These are phyloP conservation scores for Cladorrhinum sp. DNA, from an alignment of 2,329 filamentous ascomycete species.

Conservation along the genomic window DNA sequence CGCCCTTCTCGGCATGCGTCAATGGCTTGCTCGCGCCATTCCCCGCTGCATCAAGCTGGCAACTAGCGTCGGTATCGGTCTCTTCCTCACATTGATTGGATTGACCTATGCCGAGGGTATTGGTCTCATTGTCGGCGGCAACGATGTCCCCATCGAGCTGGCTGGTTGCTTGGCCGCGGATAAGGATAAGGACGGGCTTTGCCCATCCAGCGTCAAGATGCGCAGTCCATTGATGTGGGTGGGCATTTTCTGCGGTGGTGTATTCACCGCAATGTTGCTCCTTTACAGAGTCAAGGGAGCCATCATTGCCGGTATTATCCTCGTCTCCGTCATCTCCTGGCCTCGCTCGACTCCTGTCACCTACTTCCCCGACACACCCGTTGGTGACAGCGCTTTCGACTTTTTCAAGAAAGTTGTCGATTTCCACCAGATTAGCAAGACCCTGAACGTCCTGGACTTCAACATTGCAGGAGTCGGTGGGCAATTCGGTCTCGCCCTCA, in stretches of 20 bases:
- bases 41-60: constrained; percentile 83
- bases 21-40: constrained; percentile 83
- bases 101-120: constrained; percentile 81
- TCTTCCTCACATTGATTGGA: constrained; percentile 75
- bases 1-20: constrained; percentile 75
- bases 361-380: constrained; percentile 70
- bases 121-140: constrained; percentile 69
- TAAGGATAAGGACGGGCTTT: constrained; percentile 52
- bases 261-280: constrained; percentile 77
- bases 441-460: constrained; percentile 72
- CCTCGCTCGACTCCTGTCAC: constrained; percentile 72
- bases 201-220: constrained; percentile 68
- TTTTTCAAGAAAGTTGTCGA: constrained; percentile 88
- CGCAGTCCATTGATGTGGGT: constrained; percentile 81
- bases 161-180: constrained; percentile 62
- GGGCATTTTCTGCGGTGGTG: constrained; percentile 80
- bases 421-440: constrained; percentile 72
- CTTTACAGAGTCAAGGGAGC: constrained; percentile 85
- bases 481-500: constrained; percentile 78
- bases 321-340: constrained; percentile 88
- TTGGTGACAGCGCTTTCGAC: constrained; percentile 70
- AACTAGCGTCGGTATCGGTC: constrained; percentile 79
- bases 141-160: constrained; percentile 66
- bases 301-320: constrained; percentile 76
- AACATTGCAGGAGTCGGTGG: constrained; percentile 60